phyloP scores from a whole-genome alignment of 345 rosid genomes.

The Hibiscus mutabilis region DNA sequence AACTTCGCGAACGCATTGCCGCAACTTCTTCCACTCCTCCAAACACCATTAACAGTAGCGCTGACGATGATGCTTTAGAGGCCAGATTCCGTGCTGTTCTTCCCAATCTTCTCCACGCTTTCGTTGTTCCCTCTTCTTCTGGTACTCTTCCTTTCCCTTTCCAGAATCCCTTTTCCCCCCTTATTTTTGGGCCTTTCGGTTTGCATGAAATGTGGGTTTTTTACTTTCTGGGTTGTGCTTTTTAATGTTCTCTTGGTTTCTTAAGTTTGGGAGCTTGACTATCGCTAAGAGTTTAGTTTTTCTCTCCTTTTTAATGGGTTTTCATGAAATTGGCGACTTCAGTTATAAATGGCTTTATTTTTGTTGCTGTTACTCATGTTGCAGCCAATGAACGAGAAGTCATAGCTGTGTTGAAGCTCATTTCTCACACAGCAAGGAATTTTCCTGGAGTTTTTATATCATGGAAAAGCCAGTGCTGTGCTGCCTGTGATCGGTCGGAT shows the following conservation, averaged over 20 bases:
- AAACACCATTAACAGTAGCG: constrained; percentile 19
- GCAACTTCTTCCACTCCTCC: constrained; percentile 57
- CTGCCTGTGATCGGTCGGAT: constrained; percentile 74
- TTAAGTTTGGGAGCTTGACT: too few species aligned
- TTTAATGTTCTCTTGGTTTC: neutral
- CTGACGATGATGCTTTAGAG: constrained; percentile 54
- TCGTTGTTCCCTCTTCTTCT: constrained; percentile 66
- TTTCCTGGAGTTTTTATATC: constrained; percentile 77
- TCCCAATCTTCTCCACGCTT: constrained; percentile 66
- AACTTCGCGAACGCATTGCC: constrained; percentile 77
- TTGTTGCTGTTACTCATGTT: constrained; percentile 16
- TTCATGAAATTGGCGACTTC: neutral
- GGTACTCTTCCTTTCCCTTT: constrained; percentile 30
- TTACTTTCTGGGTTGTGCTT: neutral
- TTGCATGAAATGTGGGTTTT: neutral
- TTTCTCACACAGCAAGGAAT: constrained; percentile 65
- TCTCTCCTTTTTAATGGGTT: neutral
- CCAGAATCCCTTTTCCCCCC: neutral
- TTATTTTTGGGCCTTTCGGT: neutral
- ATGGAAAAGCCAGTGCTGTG: constrained; percentile 65
- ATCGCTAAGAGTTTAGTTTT: neutral
- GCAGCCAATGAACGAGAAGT: constrained; percentile 82
- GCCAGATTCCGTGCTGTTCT: constrained; percentile 67
- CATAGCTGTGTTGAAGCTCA: constrained; percentile 72
- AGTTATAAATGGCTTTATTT: neutral